Evolutionary conservation across 2,329 filamentous ascomycete genomes (phyloP).

Genomic region (Colletotrichum viniferum): DNA sequence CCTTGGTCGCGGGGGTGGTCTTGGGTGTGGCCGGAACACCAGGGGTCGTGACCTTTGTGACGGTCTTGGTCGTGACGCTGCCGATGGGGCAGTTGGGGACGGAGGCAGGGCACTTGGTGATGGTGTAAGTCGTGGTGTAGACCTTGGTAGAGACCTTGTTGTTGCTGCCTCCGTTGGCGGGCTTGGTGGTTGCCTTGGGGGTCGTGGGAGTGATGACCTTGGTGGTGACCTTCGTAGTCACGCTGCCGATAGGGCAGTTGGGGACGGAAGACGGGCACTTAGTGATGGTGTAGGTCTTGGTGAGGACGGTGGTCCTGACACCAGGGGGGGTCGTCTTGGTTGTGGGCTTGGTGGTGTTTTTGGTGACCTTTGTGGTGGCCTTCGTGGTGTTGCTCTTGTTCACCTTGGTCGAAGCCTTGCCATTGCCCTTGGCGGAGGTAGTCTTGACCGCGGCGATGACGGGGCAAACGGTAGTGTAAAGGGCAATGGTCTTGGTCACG

Average conservation of each 20-base stretch:
- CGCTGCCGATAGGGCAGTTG: constrained; percentile 39
- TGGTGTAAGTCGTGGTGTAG: constrained; percentile 51
- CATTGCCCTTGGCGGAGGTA: constrained; percentile 4
- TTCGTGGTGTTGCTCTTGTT: not conserved
- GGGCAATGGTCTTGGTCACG: constrained; percentile 36
- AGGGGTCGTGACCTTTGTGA: constrained; percentile 26
- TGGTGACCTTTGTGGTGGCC: not conserved
- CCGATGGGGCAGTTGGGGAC: constrained; percentile 42
- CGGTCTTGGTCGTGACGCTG: constrained; percentile 41
- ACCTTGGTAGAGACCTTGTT: constrained; percentile 33
- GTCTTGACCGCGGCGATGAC: constrained; percentile 27
- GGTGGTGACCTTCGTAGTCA: constrained; percentile 45
- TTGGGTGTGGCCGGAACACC: not conserved
- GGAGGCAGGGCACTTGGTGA: constrained; percentile 57
- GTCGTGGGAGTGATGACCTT: not conserved
- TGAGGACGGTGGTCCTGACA: constrained; percentile 39
- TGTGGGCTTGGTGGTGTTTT: not conserved
- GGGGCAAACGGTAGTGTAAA: constrained; percentile 48
- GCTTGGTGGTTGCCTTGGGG: not conserved
- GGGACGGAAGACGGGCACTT: constrained; percentile 53
- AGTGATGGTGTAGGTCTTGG: constrained; percentile 56
- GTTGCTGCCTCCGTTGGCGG: not conserved
- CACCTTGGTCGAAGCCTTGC: not conserved
- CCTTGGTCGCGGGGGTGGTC: not conserved
- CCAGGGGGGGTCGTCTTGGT: not conserved